Percentiles rank a stretch among this genome's conserved stretches.
These are phyloP conservation scores for Stagonosporopsis rhizophila DNA, from an alignment of 2,329 filamentous ascomycete genomes.

Conservation along the genomic window DNA sequence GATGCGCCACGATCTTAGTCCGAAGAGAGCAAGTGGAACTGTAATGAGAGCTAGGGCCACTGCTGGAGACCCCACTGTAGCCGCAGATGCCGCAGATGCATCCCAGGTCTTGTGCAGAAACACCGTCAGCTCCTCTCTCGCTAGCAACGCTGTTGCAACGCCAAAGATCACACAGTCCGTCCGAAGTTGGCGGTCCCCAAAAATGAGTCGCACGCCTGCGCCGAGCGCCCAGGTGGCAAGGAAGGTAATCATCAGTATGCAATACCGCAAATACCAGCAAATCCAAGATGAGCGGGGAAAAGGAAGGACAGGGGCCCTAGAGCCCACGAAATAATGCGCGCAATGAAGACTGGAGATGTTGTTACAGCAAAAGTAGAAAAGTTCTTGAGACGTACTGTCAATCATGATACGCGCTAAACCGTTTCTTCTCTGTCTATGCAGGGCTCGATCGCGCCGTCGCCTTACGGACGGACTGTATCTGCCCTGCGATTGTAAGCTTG, in stretches of 20 bases:
- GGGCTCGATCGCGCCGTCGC: slow-evolving; percentile 13
- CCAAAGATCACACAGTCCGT: slow-evolving; percentile 32
- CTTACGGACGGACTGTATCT: background rate
- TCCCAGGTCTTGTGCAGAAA: slow-evolving; percentile 21
- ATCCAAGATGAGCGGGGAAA: slow-evolving; percentile 2
- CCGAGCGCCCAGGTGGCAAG: slow-evolving; percentile 31
- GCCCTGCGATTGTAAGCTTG: background rate
- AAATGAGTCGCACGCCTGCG: slow-evolving; percentile 25
- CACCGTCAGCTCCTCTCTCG: slow-evolving; percentile 17
- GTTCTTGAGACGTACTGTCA: slow-evolving; percentile 10
- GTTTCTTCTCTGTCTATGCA: slow-evolving; percentile 18
- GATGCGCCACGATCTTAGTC: slow-evolving; percentile 5
- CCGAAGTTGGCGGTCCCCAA: slow-evolving; percentile 28
- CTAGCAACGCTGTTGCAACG: slow-evolving; percentile 14
- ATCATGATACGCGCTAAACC: slow-evolving; percentile 17
- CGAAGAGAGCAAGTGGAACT: slow-evolving; percentile 23
- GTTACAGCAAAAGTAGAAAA: slow-evolving; percentile 11
- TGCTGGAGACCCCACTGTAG: slow-evolving; percentile 6
- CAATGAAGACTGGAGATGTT: slow-evolving; percentile 7
- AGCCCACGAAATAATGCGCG: slow-evolving; percentile 6
- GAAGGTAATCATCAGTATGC: slow-evolving; percentile 23
- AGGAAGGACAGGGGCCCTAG: background rate
- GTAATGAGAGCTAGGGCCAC: slow-evolving; percentile 12
- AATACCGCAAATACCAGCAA: slow-evolving; percentile 4
- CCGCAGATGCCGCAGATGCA: background rate